Base-by-base conservation (phyloP, 2,329 filamentous ascomycete genomes). In the Thelonectria olida region DNA sequence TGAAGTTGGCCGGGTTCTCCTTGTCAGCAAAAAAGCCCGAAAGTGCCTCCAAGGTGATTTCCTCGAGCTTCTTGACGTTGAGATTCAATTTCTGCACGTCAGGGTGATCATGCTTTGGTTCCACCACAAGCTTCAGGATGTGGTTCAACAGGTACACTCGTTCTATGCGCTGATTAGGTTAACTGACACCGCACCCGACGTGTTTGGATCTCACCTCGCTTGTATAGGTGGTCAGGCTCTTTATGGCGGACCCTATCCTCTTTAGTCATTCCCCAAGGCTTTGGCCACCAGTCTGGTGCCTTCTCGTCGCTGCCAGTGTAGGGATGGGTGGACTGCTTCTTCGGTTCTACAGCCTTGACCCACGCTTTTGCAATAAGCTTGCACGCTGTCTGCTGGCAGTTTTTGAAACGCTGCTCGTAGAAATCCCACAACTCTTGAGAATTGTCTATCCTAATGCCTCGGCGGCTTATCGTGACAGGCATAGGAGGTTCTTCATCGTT, bases 351-450 rank as follows among this genome's bases (percentile, higher is more conserved):
- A 2, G 87, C 82, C 71, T 92, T 92, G 61, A 93, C 88, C 86
- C 90, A 93, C 10, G 86, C 88, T 73, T 93, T 93, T 31, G 88
- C 88, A 53, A 93, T 88, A 23, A 88, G 79, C 75, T 93, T 93
- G 77, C 89, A 90, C 7, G 88, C 85, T 2, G 87, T 84, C 68
- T 93, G 91, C 69, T 93, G 90, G 67, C 90, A 85, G 59, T 85
- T 84, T 64, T 85, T 86, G 72, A 92, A 88, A 1, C 87, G 79
- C 39, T 84, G 81, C 48, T 85, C 80, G 65, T 91, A 90, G 64
- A 89, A 89, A 8, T 80, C 80, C 77, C 83, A 84, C 2, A 91
- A 80, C 2, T 82, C 82, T 2, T 82, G 75, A 2, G 79, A 73
- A 61, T 90, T 82, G 19, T 83, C 81, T 45, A 91, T 83, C 39